A percentile compares a stretch with the other conserved stretches of the same genome.
These are phyloP conservation scores for Zanthoxylum bungeanum DNA, from an alignment of 345 rosid species.

Conservation along the genomic window DNA sequence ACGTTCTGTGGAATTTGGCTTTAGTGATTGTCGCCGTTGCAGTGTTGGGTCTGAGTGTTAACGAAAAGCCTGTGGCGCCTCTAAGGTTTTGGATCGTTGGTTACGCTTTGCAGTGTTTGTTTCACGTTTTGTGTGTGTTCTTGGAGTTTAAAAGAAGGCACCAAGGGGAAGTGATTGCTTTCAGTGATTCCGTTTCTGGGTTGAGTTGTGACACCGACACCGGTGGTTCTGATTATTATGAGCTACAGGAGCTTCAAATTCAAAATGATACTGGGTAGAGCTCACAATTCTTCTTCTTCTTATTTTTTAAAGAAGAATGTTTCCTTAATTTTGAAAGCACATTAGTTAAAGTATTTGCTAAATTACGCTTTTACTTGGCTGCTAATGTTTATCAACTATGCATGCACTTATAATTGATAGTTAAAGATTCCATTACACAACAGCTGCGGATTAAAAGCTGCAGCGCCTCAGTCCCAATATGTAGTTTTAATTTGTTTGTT, in stretches of 20 bases:
- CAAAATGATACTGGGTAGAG: conserved; percentile 47
- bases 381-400: not conserved
- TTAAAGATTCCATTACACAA: too few relatives aligned
- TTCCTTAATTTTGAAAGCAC: too few relatives aligned
- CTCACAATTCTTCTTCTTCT: not conserved
- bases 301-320: too few relatives aligned
- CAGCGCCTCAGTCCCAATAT: too few relatives aligned
- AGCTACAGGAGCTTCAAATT: conserved; percentile 20
- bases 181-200: conserved; percentile 18
- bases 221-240: too few relatives aligned
- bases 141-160: conserved; percentile 52
- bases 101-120: conserved; percentile 60
- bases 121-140: conserved; percentile 62
- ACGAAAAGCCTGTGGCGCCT: conserved; percentile 62
- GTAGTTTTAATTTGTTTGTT: not conserved
- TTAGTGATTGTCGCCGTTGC: conserved; percentile 46
- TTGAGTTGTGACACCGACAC: conserved; percentile 36
- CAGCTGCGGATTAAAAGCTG: too few relatives aligned
- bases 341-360: too few relatives aligned
- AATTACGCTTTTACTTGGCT: too few relatives aligned
- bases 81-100: conserved; percentile 73
- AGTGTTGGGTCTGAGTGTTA: conserved; percentile 44
- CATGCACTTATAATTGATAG: not conserved
- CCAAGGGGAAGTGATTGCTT: conserved; percentile 20
- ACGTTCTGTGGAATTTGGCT: conserved; percentile 63